These are phyloP conservation scores for Fraxinus anomala DNA, from an alignment of 257 asterid genomes.

Conservation along the genomic window DNA sequence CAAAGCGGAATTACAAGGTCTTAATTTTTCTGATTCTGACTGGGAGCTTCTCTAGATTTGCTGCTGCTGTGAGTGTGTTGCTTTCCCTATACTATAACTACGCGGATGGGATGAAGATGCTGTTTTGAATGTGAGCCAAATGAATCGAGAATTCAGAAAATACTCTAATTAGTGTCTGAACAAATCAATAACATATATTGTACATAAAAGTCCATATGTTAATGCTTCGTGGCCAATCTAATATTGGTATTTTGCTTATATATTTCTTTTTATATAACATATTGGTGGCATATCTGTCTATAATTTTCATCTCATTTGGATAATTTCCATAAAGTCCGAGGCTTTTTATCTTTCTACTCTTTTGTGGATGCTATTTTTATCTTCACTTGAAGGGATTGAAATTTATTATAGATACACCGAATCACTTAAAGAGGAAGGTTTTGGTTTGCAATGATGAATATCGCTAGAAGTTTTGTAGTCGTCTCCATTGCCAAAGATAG, in stretches of 20 bases:
- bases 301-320: too few relatives aligned
- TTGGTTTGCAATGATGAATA: background rate
- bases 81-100: constrained; percentile 1
- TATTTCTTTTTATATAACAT: background rate
- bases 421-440: background rate
- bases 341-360: background rate
- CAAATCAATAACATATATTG: background rate
- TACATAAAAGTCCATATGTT: background rate
- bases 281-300: background rate
- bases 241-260: background rate
- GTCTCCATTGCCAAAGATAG: background rate
- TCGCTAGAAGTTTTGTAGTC: too few relatives aligned
- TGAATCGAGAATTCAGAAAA: background rate
- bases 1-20: constrained; percentile 12
- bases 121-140: background rate
- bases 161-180: background rate
- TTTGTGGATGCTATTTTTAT: background rate
- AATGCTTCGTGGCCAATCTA: background rate
- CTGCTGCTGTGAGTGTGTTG: constrained; percentile 1
- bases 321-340: background rate
- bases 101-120: constrained; percentile 12
- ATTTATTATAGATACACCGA: background rate
- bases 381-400: background rate
- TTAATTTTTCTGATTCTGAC: constrained; percentile 35
- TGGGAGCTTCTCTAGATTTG: constrained; percentile 45